phyloP scores from a whole-genome alignment of 2,329 filamentous ascomycete species.

The Colletotrichum sp. region DNA sequence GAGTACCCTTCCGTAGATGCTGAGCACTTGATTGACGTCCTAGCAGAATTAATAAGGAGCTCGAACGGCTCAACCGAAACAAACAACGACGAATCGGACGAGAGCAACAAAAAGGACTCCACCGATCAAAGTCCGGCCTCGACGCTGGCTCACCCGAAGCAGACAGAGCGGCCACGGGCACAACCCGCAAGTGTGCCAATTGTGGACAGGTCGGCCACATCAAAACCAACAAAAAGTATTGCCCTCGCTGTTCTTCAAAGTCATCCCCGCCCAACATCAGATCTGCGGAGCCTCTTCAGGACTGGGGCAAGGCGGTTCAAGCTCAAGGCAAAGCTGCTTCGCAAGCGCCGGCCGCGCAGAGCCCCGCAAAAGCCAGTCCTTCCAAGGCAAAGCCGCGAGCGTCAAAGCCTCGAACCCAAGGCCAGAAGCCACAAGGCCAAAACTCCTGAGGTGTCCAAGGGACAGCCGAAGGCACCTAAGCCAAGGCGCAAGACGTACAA shows the following conservation, averaged over 20 bases:
- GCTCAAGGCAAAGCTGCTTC: neutral
- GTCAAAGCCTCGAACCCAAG: conserved; percentile 24
- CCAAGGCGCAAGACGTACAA: conserved; percentile 16
- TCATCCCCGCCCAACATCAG: conserved; percentile 18
- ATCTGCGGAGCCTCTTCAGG: conserved; percentile 12
- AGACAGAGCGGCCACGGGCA: conserved; percentile 64
- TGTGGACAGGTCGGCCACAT: conserved; percentile 97
- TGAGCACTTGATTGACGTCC: conserved; percentile 26
- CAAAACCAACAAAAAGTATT: conserved; percentile 98
- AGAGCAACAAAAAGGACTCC: conserved; percentile 82
- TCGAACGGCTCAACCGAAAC: conserved; percentile 87
- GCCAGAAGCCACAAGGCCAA: conserved; percentile 7
- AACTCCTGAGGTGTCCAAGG: conserved; percentile 5
- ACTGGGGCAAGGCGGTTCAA: conserved; percentile 17
- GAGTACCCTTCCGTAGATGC: conserved; percentile 10
- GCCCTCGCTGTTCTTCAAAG: conserved; percentile 32
- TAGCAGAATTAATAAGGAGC: conserved; percentile 71
- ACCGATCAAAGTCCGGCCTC: conserved; percentile 33
- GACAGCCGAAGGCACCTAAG: neutral
- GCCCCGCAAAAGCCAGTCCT: conserved; percentile 17
- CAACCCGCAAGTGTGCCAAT: conserved; percentile 93
- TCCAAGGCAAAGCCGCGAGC: conserved; percentile 12
- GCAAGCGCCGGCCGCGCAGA: conserved; percentile 6
- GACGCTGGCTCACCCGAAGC: conserved; percentile 57
- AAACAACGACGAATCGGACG: conserved; percentile 88